phyloP scores from a whole-genome alignment of 1,284 basidiomycete species.

The Athelia psychrophila region DNA sequence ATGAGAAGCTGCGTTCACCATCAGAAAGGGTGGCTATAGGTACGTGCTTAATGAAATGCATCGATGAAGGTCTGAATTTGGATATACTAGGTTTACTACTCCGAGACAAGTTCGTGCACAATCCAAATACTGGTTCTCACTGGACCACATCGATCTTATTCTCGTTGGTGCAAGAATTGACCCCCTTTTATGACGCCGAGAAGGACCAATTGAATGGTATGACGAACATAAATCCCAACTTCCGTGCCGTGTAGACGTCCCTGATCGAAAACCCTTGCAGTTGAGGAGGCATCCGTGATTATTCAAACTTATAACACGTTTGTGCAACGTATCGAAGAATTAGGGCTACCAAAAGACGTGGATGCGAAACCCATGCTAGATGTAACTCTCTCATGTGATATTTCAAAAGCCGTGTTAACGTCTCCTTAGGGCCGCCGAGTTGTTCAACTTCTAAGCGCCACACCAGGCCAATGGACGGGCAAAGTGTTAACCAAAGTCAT shows the following conservation, averaged over 20 bases:
- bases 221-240: background rate
- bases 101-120: constrained; percentile 66
- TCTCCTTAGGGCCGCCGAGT: constrained; percentile 70
- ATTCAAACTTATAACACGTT: constrained; percentile 70
- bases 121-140: constrained; percentile 55
- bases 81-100: constrained; percentile 57
- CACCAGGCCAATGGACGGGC: constrained; percentile 70
- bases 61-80: background rate
- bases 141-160: constrained; percentile 78
- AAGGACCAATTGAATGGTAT: constrained; percentile 50
- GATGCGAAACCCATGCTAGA: constrained; percentile 75
- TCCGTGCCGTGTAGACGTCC: background rate
- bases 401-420: constrained; percentile 6
- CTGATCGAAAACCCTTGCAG: constrained; percentile 23
- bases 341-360: constrained; percentile 58
- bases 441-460: constrained; percentile 47
- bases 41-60: constrained; percentile 23
- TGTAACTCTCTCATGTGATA: constrained; percentile 43
- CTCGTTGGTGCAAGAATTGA: constrained; percentile 71
- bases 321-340: constrained; percentile 53
- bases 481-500: constrained; percentile 63
- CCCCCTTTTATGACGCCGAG: constrained; percentile 46
- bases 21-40: constrained; percentile 61
- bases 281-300: constrained; percentile 39
- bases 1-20: constrained; percentile 31